These are phyloP conservation scores for Terfezia boudieri DNA, from an alignment of 495 filamentous ascomycete genomes.

Conservation along the genomic window DNA sequence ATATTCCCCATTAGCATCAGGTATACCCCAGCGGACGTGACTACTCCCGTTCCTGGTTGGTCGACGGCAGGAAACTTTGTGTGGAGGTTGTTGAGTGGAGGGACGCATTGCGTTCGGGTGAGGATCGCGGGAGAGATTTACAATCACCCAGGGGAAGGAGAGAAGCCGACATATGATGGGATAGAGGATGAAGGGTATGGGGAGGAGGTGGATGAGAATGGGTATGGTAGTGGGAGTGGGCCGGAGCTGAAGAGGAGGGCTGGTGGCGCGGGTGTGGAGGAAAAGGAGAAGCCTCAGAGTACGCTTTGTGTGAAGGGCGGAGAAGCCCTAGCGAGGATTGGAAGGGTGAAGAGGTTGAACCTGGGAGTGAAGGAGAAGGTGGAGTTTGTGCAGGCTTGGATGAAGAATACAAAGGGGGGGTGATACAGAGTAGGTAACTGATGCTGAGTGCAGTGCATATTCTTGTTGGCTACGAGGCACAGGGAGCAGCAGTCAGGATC, in stretches of 20 bases:
- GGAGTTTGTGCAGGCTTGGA: conserved; percentile 53
- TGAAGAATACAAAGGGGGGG: conserved; percentile 15
- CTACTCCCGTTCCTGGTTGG: conserved; percentile 57
- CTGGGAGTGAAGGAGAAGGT: conserved; percentile 64
- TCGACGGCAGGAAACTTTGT: conserved; percentile 39
- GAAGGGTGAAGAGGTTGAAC: conserved; percentile 73
- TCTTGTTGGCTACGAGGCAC: too few relatives aligned
- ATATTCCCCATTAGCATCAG: conserved; percentile 79
- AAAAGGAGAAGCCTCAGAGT: conserved; percentile 32
- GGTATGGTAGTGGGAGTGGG: conserved; percentile 18
- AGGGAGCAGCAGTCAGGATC: too few relatives aligned
- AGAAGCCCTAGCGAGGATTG: conserved; percentile 71
- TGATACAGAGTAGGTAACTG: background rate
- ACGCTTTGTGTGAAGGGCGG: conserved; percentile 35
- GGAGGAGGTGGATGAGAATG: conserved; percentile 15
- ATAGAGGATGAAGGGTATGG: conserved; percentile 17
- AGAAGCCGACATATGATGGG: conserved; percentile 16
- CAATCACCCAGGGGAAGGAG: conserved; percentile 21
- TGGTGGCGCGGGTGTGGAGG: conserved; percentile 19
- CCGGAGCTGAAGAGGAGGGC: conserved; percentile 36
- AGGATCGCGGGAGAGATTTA: conserved; percentile 55
- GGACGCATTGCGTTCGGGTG: conserved; percentile 74
- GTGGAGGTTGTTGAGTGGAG: conserved; percentile 65
- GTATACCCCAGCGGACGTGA: conserved; percentile 71
- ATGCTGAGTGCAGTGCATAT: too few relatives aligned